Evolutionary conservation across 148 eudicot genomes (phyloP), one percentile per base, ranked within the genome.

Genomic region (Spergularia bocconei): DNA sequence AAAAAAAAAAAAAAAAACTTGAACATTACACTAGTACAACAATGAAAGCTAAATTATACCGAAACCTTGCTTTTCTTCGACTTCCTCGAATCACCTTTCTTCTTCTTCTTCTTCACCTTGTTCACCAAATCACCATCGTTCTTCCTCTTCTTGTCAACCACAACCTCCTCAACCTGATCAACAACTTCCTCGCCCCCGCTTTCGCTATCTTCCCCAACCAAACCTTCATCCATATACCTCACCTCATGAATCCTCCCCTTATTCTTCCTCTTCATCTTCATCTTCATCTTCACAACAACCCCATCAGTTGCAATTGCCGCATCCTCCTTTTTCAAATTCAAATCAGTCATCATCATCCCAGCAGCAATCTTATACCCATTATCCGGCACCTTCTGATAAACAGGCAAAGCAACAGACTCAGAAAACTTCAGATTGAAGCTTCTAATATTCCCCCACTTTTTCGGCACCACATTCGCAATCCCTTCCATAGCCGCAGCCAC

Each of bases 191-290:
- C 25, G 57, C 64, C 69, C 5, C 21, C 84, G 51, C 51, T 15
- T 48, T 76, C 80, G 64, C 74, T 69, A 15, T 80, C 84, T 15
- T 23, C 77, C 1, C 69, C 77, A 41, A 71, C 11, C 68, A 65
- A 11, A 67, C 44, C 77, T 62, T 15, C 77, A 80, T 93, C 98
- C 97, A 93, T 88, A 79, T 93, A 91, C 72, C 79, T 63, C 78
- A 94, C 93, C 67, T 94, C 89, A 75, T 87, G 93, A 84, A 93
- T 91, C 83, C 97, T 84, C 25, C 94, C 98, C 84, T 88, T 93
- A 81, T 29, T 29, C 36, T 29, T 29, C 36, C 73, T 83, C 74
- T 59, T 29, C 36, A 29, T 29, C 2, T 29, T 75, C 55, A 16
- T 83, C 74, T 59, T 29, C 36, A 29, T 23, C 67, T 41, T 48